A percentile compares a stretch with the other conserved stretches of the same genome.
Conservation (phyloP, 2,329 filamentous ascomycete genomes). For the Chaetomium sp. region DNA sequence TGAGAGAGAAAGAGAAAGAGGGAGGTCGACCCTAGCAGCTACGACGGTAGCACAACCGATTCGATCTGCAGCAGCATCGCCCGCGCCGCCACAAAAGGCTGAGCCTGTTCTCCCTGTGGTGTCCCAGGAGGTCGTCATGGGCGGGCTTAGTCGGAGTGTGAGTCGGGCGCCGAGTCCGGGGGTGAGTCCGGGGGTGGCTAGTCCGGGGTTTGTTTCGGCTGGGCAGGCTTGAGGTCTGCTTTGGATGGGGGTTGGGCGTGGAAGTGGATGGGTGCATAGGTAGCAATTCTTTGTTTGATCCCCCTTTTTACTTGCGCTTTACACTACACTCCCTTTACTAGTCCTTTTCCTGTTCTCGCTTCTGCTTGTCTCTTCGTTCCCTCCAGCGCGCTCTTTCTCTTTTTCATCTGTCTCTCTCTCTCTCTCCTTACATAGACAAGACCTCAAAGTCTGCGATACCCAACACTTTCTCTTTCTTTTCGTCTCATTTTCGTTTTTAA, state of each 20-base stretch:
- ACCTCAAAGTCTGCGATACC: constrained; percentile 12
- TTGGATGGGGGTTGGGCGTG: too few species aligned
- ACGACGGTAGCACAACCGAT: too few species aligned
- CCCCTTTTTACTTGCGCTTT: not conserved
- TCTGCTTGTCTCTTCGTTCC: not conserved
- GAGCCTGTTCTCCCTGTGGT: constrained; percentile 1
- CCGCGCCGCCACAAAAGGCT: not conserved
- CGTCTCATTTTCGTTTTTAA: not conserved
- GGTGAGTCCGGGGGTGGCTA: not conserved
- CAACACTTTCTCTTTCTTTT: not conserved
- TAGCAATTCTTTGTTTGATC: not conserved
- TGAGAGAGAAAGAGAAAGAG: not conserved
- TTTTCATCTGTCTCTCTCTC: not conserved
- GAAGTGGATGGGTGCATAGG: too few species aligned
- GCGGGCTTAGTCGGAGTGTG: not conserved
- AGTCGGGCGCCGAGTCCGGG: constrained; percentile 1
- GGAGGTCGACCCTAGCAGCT: not conserved
- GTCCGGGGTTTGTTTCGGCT: not conserved
- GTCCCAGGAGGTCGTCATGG: constrained; percentile 2
- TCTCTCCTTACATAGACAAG: constrained; percentile 5
- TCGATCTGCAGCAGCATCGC: too few species aligned
- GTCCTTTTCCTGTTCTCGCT: not conserved
- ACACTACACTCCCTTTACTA: too few species aligned
- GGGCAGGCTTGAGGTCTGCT: too few species aligned
- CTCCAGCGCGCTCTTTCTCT: not conserved